A percentile compares a stretch with the other conserved stretches of the same genome.
Conservation (phyloP, 179 eudicot species). For the Vitellaria paradoxa region DNA sequence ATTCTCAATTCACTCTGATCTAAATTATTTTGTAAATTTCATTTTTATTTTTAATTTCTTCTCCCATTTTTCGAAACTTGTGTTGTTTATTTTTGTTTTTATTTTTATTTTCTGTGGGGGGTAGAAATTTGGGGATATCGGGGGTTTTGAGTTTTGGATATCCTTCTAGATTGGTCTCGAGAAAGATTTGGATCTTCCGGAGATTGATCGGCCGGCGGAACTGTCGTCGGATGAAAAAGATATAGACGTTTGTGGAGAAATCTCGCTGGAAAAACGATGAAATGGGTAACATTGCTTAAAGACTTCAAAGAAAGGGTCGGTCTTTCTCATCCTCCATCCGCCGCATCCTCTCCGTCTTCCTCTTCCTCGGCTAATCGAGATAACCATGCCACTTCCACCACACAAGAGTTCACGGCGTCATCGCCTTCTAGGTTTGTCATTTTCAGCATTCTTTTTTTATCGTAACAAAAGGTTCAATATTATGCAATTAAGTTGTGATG, state of each 20-base stretch:
- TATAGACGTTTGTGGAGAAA: constrained; percentile 6
- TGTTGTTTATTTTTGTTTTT: too few species aligned
- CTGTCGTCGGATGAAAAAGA: constrained; percentile 4
- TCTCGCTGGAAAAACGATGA: constrained; percentile 13
- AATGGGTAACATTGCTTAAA: constrained; percentile 96
- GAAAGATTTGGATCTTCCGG: constrained; percentile 15
- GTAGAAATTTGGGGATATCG: neutral
- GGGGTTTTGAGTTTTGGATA: constrained; percentile 6
- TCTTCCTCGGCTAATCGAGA: constrained; percentile 27
- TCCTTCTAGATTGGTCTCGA: constrained; percentile 10
- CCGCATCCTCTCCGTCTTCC: constrained; percentile 41
- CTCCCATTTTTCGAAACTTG: neutral
- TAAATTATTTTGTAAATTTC: neutral
- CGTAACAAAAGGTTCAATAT: neutral
- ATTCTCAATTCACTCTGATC: constrained; percentile 19
- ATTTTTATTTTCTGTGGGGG: neutral
- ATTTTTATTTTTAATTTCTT: neutral
- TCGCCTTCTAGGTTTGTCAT: constrained; percentile 35
- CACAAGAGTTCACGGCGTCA: constrained; percentile 22
- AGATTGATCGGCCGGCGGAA: constrained; percentile 10
- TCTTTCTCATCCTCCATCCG: constrained; percentile 46
- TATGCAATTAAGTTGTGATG: neutral
- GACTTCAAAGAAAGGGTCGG: constrained; percentile 95
- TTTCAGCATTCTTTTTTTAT: neutral
- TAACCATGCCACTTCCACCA: constrained; percentile 30